Conservation (phyloP, 208 protist species). For the Crithidia acanthocephali region DNA sequence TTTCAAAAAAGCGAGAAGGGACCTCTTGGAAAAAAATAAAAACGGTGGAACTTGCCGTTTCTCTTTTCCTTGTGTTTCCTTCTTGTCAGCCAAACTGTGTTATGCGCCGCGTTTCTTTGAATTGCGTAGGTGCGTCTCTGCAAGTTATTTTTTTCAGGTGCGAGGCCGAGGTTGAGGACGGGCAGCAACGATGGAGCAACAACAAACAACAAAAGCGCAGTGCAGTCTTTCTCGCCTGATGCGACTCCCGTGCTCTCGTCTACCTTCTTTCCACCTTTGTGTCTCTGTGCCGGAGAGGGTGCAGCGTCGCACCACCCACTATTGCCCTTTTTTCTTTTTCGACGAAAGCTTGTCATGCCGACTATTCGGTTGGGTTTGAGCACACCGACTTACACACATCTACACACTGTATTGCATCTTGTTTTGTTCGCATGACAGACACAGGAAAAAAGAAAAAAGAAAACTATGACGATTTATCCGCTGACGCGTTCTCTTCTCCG, state of each 20-base stretch:
- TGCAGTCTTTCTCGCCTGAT: neutral
- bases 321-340: neutral
- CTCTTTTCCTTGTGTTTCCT: too few relatives aligned
- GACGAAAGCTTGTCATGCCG: too few relatives aligned
- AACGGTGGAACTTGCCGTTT: too few relatives aligned
- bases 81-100: too few relatives aligned
- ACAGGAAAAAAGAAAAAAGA: too few relatives aligned
- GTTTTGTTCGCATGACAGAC: too few relatives aligned
- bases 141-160: too few relatives aligned
- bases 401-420: too few relatives aligned
- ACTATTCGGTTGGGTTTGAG: neutral
- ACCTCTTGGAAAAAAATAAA: neutral
- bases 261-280: slow-evolving; percentile 7
- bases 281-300: neutral
- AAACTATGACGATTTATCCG: too few relatives aligned
- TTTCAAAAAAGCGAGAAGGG: neutral
- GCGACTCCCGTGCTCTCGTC: neutral
- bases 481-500: too few relatives aligned
- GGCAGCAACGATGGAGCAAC: neutral
- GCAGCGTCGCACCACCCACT: neutral
- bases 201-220: neutral
- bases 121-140: too few relatives aligned
- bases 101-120: too few relatives aligned
- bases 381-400: neutral
- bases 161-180: neutral